Evolutionary conservation across 106 monocot genomes (phyloP), one percentile per base, ranked within the genome.

Genomic region (Dendrobium catenatum): DNA sequence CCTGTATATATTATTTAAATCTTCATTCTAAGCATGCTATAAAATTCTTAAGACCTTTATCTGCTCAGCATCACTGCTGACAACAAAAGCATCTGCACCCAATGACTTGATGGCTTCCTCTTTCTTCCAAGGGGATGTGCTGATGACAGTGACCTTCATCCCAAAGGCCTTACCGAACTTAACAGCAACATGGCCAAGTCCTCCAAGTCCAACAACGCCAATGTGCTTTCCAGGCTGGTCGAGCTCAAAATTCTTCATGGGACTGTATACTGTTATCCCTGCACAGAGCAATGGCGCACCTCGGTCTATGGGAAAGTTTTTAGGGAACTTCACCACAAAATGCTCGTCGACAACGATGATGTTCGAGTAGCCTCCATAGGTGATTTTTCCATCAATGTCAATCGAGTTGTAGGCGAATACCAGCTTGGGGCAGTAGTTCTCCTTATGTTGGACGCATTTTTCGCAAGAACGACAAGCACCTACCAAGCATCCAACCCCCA

Each of bases 401-500:
- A 70, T 6, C 4, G 85, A 79, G 49, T 81, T 83, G 83, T 88
- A 95, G 43, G 95, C 89, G 54, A 80, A 58, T 1, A 90, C 78
- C n/a, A 68, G 0, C 19, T 73, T 80, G 27, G 84, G 79, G 76
- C 95, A 95, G 83, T 90, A 86, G 82, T 90, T 95, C 87, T 95
- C 95, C 5, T 82, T 47, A 46, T 77, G 83, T 4, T 82, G 68
- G 0, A 77, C 55, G 86, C 95, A 92, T 59, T 41, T 72, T 24
- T 84, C 83, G 54, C 95, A 95, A 3, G 82, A 78, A 51, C 46
- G 70, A 68, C 95, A 92, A 4, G 88, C 85, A 27, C 75, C 82
- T 17, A 95, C 92, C 84, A 95, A 29, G 85, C 88, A 88, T 7
- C 95, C 92, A 0, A 95, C 85, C 15, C 92, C 95, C 1, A 84